phyloP scores from a whole-genome alignment of 139 green algal genomes.

The Closterium sp. region DNA sequence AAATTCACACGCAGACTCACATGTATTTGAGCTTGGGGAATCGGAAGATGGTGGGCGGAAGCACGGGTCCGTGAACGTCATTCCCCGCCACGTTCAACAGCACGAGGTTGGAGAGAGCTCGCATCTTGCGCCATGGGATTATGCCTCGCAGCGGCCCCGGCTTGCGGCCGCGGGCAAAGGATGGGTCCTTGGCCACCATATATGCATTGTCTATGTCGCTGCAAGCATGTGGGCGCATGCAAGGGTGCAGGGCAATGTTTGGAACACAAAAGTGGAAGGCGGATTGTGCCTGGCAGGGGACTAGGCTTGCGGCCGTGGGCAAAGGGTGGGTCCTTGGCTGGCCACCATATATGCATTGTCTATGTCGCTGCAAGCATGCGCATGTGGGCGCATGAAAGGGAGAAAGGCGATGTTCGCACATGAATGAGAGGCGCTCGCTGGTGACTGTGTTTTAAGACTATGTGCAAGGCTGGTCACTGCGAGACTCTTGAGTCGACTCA shows the following conservation, averaged over 20 bases:
- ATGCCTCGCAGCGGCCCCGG: not conserved
- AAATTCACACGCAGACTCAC: not conserved
- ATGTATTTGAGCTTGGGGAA: not conserved
- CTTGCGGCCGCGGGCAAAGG: not conserved
- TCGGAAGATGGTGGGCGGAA: not conserved
- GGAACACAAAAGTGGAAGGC: no score
- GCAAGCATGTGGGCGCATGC: no score
- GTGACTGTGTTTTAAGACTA: no score
- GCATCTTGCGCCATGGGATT: not conserved
- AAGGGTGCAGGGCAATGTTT: not conserved
- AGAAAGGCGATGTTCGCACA: not conserved
- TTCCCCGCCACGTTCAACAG: not conserved
- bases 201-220: not conserved
- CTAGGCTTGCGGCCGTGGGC: not conserved
- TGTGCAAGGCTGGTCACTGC: no score
- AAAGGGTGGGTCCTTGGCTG: not conserved
- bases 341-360: not conserved
- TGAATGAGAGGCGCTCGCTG: no score
- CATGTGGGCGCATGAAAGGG: no score
- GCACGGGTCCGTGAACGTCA: not conserved
- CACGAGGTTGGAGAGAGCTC: not conserved
- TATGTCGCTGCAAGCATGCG: not conserved
- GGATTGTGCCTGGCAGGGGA: not conserved
- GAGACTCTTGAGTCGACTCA: no score
- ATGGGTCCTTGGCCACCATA: not conserved